Conservation (phyloP, 2,329 filamentous ascomycete genomes). For the Sclerotinia sclerotiorum region DNA sequence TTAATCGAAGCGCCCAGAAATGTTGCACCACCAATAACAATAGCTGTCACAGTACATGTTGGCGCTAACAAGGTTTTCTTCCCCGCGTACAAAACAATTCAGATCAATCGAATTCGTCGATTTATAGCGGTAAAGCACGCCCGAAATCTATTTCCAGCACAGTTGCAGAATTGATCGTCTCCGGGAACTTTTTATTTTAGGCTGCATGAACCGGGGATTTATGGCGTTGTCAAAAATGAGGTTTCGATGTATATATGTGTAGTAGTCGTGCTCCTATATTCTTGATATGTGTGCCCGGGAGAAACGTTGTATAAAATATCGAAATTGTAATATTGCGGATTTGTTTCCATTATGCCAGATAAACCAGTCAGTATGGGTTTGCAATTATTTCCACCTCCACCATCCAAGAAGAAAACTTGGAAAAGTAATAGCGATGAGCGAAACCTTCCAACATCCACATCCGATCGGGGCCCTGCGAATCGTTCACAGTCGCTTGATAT, state of each 20-base stretch:
- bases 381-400: constrained; percentile 40
- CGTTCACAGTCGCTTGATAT: constrained; percentile 30
- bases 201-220: constrained; percentile 15
- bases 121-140: constrained; percentile 6
- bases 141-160: constrained; percentile 23
- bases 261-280: constrained; percentile 16
- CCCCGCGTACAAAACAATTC: constrained; percentile 22
- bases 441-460: constrained; percentile 31
- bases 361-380: constrained; percentile 37
- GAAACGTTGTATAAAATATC: constrained; percentile 6
- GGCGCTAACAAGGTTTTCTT: constrained; percentile 23
- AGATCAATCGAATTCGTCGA: constrained; percentile 13
- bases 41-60: constrained; percentile 21
- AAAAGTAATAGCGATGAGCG: constrained; percentile 37
- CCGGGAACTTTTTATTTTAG: constrained; percentile 21
- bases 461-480: constrained; percentile 32
- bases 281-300: constrained; percentile 2
- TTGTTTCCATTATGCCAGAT: constrained; percentile 32
- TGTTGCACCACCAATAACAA: constrained; percentile 18
- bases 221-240: constrained; percentile 1
- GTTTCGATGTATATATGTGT: constrained; percentile 24
- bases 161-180: constrained; percentile 12
- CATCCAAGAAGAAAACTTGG: constrained; percentile 34
- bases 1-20: constrained; percentile 11
- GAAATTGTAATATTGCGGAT: constrained; percentile 17